Evolutionary conservation across 192 early-diverging fungal genomes (phyloP), one percentile per base, ranked within the genome.

Genomic region (Dissophora globulifera): DNA sequence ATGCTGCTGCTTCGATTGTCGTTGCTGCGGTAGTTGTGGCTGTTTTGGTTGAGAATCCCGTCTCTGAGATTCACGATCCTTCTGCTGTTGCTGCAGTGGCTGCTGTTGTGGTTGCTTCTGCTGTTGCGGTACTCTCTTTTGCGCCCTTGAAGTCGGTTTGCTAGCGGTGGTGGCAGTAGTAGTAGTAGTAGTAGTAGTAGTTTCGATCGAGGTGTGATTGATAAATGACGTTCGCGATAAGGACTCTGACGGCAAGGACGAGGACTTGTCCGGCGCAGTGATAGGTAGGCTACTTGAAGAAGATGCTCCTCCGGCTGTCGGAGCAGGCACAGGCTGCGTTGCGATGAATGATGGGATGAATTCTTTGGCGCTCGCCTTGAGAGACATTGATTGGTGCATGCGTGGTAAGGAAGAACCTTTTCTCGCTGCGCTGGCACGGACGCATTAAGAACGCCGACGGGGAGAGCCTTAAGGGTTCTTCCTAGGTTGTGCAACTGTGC

Each of bases 281-380:
- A 9, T 35, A 9, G 60, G n/a, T n/a, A n/a, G n/a, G n/a, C n/a
- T n/a, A n/a, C n/a, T n/a, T n/a, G n/a, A n/a, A 19, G 15, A 13
- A 53, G 40, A 25, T n/a, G 52, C 20, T 53, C 38, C 58, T 46
- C 40, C 67, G 32, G 20, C 66, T 23, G 29, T 48, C n/a, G 47
- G 50, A 35, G 58, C 31, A 40, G 45, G 33, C 17, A 46, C 42
- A 56, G 63, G 22, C 41, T 26, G 6, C 38, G 54, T 60, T 46
- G 58, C 15, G 19, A 69, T 62, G 45, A 75, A 60, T 38, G 71
- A 75, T 40, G 71, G 71, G 20, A 66, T 64, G 71, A 75, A 75
- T 66, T 61, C 71, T 64, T 75, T 75, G 54, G 71, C 71, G 22
- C 56, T 66, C 27, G 71, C 71, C 71, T 75, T 75, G 62, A 75